Conservation (phyloP, 345 rosid species). For the Eucalyptus leucophloia region DNA sequence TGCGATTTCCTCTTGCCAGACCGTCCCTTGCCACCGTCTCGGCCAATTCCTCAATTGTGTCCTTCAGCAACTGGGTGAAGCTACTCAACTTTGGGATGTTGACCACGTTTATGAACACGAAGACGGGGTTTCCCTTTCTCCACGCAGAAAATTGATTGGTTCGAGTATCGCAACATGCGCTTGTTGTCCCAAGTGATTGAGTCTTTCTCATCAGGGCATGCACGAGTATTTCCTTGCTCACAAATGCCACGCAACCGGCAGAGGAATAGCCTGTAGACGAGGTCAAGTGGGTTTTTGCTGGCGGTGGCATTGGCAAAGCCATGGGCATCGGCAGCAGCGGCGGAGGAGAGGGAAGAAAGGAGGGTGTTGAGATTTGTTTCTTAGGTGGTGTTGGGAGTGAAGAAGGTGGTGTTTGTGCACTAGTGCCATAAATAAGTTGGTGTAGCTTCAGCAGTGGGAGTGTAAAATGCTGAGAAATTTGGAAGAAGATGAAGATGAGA, state of each 20-base stretch:
- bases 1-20: conserved; percentile 14
- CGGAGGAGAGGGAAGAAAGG: neutral
- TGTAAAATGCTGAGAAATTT: neutral
- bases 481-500: neutral
- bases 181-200: conserved; percentile 11
- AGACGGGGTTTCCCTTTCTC: rapidly evolving
- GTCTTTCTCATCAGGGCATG: neutral
- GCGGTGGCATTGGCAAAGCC: conserved; percentile 1
- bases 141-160: neutral
- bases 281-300: neutral
- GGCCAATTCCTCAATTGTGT: neutral
- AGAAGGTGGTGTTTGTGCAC: neutral
- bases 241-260: conserved; percentile 7
- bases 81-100: neutral
- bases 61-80: neutral
- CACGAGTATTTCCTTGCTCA: neutral
- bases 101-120: neutral
- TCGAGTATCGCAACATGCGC: conserved; percentile 13
- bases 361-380: neutral
- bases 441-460: neutral
- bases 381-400: neutral
- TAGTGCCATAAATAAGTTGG: neutral
- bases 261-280: conserved; percentile 11
- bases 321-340: neutral
- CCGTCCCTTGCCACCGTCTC: neutral